Base-by-base conservation (phyloP, 2,329 filamentous ascomycete genomes). In the Pseudovirgaria hyperparasitica region DNA sequence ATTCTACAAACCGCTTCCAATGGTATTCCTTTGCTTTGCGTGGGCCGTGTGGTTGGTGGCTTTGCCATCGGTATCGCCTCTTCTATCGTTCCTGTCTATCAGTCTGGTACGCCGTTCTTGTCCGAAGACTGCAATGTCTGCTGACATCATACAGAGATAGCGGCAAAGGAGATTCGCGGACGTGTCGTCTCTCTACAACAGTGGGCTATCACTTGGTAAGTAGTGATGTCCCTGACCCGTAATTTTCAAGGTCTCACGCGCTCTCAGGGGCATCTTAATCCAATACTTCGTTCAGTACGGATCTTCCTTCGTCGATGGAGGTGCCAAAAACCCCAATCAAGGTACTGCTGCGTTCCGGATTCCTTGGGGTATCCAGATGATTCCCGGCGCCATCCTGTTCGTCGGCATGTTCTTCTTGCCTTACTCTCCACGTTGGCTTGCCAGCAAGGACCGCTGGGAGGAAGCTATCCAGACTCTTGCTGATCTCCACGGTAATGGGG, bases 61-160 rank as follows among this genome's bases (percentile, higher is more conserved):
- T 59, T 92, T 6, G 81, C 84, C 22, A 82, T 93, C 33, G 86
- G 86, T 52, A 80, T 85, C 48, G 65, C 92, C 24, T 92, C 85
- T 1, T 87, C 85, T 25, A 92, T 93, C 40, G 84, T 93, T 2
- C 86, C 86, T 1, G 80, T 93, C 23, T 93, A 92, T 50, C 85
- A 93, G 50, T 87, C n/a, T n/a, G n/a, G n/a, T n/a, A n/a, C n/a
- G n/a, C n/a, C n/a, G n/a, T n/a, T n/a, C n/a, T n/a, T n/a, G n/a
- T n/a, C n/a, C n/a, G n/a, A n/a, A n/a, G n/a, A 82, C 81, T 29
- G 82, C 82, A 60, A 57, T 92, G 4, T 82, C 82, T 22, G 42
- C 43, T 2, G 32, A n/a, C n/a, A n/a, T n/a, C n/a, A n/a, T n/a
- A n/a, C 85, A 23, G 86, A 93, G 51, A 92, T 93, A 11, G 53